Evolutionary conservation across 257 asterid species (phyloP), one percentile per base, ranked within the genome.

Genomic region (Fraxinus americana): DNA sequence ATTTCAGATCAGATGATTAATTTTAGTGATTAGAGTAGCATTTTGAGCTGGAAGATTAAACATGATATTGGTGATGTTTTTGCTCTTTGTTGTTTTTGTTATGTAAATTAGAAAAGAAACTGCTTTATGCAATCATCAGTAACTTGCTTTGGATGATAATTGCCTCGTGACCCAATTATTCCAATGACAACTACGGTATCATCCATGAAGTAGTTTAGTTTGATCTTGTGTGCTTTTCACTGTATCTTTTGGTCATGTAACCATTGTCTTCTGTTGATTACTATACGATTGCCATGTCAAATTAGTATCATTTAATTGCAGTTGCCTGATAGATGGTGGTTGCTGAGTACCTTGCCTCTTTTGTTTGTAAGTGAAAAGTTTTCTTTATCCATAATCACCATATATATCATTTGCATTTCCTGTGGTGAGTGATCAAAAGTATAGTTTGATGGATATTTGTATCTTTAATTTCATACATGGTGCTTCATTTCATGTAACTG

Each of bases 361-460:
- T 70, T 35, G 35, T 77, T 63, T 23, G 54, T 34, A 30, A 66
- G 61, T 39, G 54, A 50, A 16, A 57, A 36, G 65, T 78, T 54
- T 74, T 76, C 63, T 48, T 39, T 25, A 25, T 73, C 17, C 16
- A 41, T 71, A 10, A 23, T 41, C 61, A 34, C 65, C 65, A 2
- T 36, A 11, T 21, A 7, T 7, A 78, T 21, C 38, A 4, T 30
- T 45, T 7, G 80, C 34, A 61, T 74, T 75, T 77, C 52, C 43
- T 45, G 78, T 83, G 67, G 68, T 25, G 71, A 78, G 74, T 43
- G 82, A 50, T 77, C 67, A 32, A 45, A 68, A 59, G 34, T 63
- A 63, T 50, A 63, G 57, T 43, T 38, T 59, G 21, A 43, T 79
- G 23, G 36, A 69, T 50, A 72, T 76, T 65, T 76, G 68, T 81